Percentiles rank a stretch among this genome's conserved stretches.
phyloP scores from a whole-genome alignment of 176 grass and related monocot species.

The Aegilops sharonensis region DNA sequence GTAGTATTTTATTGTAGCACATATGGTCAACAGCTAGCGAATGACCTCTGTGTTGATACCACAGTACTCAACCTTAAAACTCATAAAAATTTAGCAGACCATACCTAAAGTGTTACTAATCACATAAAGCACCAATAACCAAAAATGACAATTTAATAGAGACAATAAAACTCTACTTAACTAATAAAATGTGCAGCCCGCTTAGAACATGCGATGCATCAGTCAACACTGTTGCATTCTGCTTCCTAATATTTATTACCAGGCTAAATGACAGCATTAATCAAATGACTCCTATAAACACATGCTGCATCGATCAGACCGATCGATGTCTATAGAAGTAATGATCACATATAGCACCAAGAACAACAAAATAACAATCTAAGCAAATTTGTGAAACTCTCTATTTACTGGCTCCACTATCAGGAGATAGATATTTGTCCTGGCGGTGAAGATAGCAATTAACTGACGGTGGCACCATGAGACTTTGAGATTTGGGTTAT shows the following conservation, averaged over 20 bases:
- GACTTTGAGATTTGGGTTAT: background rate
- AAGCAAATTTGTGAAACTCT: background rate
- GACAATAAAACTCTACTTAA: background rate
- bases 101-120: background rate
- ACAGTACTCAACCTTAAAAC: background rate
- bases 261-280: background rate
- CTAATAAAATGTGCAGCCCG: background rate
- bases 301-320: background rate
- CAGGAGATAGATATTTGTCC: background rate
- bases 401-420: background rate
- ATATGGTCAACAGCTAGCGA: background rate
- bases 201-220: background rate
- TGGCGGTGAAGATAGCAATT: background rate
- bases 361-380: constrained; percentile 1
- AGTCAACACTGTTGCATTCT: background rate
- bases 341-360: background rate
- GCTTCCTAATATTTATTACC: background rate
- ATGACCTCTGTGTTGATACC: background rate
- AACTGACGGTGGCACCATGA: background rate
- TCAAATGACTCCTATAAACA: background rate
- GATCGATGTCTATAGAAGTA: background rate
- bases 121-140: background rate
- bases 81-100: background rate
- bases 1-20: background rate
- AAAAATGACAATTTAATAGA: background rate